Percentiles rank a stretch among this genome's conserved stretches.
These are phyloP conservation scores for Mycena filopes DNA, from an alignment of 768 basidiomycete genomes.

Conservation along the genomic window DNA sequence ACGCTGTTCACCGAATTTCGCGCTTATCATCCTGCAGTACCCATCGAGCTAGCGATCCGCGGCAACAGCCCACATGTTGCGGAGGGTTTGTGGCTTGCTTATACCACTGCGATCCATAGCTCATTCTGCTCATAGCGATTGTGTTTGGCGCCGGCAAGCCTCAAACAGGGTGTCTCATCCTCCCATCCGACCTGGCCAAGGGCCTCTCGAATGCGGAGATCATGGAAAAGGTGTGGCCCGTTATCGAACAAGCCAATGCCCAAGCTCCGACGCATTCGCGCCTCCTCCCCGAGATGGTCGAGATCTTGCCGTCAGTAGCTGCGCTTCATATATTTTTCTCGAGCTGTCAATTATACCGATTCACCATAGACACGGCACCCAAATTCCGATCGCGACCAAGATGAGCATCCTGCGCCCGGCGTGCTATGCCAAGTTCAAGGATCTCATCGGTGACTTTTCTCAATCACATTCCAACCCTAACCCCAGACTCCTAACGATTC, in stretches of 20 bases:
- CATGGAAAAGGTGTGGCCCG: constrained; percentile 53
- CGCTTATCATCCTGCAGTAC: constrained; percentile 40
- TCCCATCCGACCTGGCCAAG: constrained; percentile 55
- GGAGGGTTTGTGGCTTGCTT: constrained; percentile 42
- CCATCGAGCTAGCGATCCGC: constrained; percentile 62
- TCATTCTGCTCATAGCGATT: constrained; percentile 51
- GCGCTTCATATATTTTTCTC: neutral
- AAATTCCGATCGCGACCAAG: constrained; percentile 64
- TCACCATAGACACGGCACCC: constrained; percentile 45
- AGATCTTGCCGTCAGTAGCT: constrained; percentile 52
- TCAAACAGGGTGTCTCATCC: constrained; percentile 61
- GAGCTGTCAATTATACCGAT: neutral
- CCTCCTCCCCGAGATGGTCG: constrained; percentile 60
- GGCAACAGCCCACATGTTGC: constrained; percentile 58
- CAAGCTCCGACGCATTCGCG: constrained; percentile 64
- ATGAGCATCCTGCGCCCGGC: constrained; percentile 59
- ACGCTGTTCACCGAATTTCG: neutral
- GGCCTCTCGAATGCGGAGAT: constrained; percentile 35
- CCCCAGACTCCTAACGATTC: neutral
- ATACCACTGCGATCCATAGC: too few relatives aligned
- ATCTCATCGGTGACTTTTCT: constrained; percentile 48
- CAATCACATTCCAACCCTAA: neutral
- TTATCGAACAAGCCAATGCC: constrained; percentile 60
- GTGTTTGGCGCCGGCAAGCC: constrained; percentile 62
- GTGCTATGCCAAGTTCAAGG: constrained; percentile 62